Conservation (phyloP, 2,329 filamentous ascomycete genomes). For the Aspergillus aculeatinus region DNA sequence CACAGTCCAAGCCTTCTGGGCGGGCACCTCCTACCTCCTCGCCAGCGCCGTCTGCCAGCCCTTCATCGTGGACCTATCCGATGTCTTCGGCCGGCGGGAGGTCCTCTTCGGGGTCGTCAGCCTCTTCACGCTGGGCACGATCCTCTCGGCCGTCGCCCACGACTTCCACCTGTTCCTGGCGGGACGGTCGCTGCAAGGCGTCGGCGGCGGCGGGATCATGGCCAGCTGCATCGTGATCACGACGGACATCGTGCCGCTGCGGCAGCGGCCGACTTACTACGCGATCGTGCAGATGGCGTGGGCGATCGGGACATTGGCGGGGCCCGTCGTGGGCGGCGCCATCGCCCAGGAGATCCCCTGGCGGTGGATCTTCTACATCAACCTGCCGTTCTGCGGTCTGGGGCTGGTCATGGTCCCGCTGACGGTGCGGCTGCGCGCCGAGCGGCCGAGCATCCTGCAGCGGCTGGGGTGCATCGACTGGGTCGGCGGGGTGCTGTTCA, state of each 20-base stretch:
- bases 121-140: neutral
- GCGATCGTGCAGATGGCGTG: conserved; percentile 23
- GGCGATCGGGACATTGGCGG: conserved; percentile 25
- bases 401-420: conserved; percentile 16
- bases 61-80: neutral
- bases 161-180: conserved; percentile 32
- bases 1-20: neutral
- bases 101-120: neutral
- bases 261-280: conserved; percentile 27
- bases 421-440: conserved; percentile 2
- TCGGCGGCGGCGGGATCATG: conserved; percentile 46
- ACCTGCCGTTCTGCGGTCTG: conserved; percentile 27
- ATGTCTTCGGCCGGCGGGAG: neutral
- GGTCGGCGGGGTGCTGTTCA: conserved; percentile 17
- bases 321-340: conserved; percentile 30
- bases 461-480: conserved; percentile 13
- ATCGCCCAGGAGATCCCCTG: conserved; percentile 26
- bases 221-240: conserved; percentile 40
- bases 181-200: conserved; percentile 43
- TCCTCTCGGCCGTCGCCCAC: neutral
- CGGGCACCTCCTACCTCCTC: neutral
- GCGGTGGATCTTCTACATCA: conserved; percentile 32
- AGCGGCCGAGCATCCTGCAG: neutral
- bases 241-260: conserved; percentile 39
- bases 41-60: neutral